These are phyloP conservation scores for Aegilops longissima DNA, from an alignment of 176 grass and related monocot species.

Conservation along the genomic window DNA sequence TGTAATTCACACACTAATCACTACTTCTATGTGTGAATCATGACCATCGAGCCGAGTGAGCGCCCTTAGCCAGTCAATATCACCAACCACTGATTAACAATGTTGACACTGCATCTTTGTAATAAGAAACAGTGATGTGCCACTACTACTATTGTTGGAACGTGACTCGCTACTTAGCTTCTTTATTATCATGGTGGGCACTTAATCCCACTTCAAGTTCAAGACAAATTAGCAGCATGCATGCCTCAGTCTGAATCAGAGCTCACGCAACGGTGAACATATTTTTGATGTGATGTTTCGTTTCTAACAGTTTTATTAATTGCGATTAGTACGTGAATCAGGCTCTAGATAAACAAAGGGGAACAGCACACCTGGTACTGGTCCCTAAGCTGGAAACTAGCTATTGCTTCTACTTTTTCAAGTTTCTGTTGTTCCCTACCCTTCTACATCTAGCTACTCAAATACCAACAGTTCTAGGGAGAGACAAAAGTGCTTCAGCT, in stretches of 20 bases:
- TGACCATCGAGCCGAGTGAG: not conserved
- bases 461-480: too few species aligned
- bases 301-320: constrained; percentile 10
- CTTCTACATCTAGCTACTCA: too few species aligned
- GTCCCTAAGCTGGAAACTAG: too few species aligned
- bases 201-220: constrained; percentile 15
- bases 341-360: too few species aligned
- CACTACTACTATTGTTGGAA: not conserved
- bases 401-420: too few species aligned
- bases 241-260: not conserved
- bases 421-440: too few species aligned
- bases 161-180: constrained; percentile 7
- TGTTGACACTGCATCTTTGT: not conserved
- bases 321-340: not conserved
- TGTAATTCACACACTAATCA: not conserved
- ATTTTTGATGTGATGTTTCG: not conserved
- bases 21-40: not conserved
- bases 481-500: too few species aligned
- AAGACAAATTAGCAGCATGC: not conserved
- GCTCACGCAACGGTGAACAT: not conserved
- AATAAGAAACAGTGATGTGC: not conserved
- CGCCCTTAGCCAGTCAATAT: not conserved
- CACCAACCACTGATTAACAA: constrained; percentile 26
- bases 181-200: not conserved
- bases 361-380: too few species aligned